Base-by-base conservation (phyloP, 495 filamentous ascomycete species). In the Penicillium argentinense region DNA sequence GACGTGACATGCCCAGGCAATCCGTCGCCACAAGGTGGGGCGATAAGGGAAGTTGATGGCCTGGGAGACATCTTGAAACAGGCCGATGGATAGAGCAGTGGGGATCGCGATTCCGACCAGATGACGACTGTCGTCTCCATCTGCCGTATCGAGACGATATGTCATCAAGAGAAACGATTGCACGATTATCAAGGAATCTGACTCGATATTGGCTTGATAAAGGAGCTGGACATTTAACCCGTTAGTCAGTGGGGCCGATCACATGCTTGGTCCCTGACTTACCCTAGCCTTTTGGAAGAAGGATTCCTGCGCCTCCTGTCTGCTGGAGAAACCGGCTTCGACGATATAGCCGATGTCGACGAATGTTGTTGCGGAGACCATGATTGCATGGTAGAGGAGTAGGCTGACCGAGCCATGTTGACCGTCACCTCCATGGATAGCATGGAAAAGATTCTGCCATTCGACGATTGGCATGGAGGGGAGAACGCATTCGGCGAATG, bases 1-100 rank as follows among this genome's bases (percentile, higher is more conserved):
- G 17, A 49, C 49, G 33, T 60, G 56, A 25, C 56, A 60, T 27
- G 48, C n/a, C 56, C 56, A 60, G 2, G 56, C 53, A 5, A 56
- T 38, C 23, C 56, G 37, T 39, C 42, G 49, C 53, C 53, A 53
- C 5, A 56, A 39, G 3, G 27, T 56, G 2, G 47, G 26, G 11
- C 34, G 39, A 8, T 49, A 23, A 8, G 27, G 16, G 8, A 37
- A 13, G n/a, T 52, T 49, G 4, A 29, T 36, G 1, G 18, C 43
- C 0, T 28, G 28, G 0, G 44, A 21, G 5, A 30, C 14, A 8
- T 56, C 53, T 25, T 51, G 48, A 12, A 56, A 48, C 1, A 56
- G 48, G 6, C 46, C 45, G 11, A 56, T 53, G 2, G 45, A 53
- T 17, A 40, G 38, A 2, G 53, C 41, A 3, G 49, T 45, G 8